Conservation (phyloP, 179 eudicot species). For the Patellifolia procumbens region DNA sequence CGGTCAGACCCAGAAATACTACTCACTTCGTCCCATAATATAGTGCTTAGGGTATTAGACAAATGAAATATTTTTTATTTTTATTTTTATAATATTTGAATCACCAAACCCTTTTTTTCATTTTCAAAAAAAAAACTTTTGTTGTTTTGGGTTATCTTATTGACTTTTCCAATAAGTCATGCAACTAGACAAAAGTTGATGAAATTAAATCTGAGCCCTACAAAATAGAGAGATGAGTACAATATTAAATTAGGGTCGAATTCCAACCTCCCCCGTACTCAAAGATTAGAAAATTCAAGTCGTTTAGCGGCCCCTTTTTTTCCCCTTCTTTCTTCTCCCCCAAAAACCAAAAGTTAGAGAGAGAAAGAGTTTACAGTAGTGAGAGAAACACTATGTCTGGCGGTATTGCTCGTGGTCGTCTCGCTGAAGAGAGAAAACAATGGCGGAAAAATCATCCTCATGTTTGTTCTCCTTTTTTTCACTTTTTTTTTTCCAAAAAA, state of each 20-base stretch:
- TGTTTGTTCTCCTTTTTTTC: slow-evolving; percentile 13
- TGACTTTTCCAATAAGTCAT: background rate
- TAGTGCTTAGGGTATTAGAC: too few species aligned
- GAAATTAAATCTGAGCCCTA: slow-evolving; percentile 16
- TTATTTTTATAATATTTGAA: background rate
- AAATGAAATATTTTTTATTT: too few species aligned
- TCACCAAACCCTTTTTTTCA: too few species aligned
- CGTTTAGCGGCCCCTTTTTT: background rate
- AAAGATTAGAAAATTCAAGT: background rate
- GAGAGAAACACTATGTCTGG: slow-evolving; percentile 36
- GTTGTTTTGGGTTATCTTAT: background rate
- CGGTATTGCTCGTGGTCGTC: slow-evolving; percentile 47
- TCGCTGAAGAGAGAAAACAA: slow-evolving; percentile 38
- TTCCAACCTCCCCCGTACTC: background rate
- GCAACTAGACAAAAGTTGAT: background rate
- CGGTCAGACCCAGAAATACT: too few species aligned
- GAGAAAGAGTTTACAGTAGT: slow-evolving; percentile 4
- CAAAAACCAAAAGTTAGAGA: background rate
- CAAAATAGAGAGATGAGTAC: background rate
- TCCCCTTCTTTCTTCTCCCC: background rate
- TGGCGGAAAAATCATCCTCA: slow-evolving; percentile 47
- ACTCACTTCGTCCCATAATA: too few species aligned
- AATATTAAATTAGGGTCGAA: background rate
- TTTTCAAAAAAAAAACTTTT: background rate
- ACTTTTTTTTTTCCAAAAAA: background rate